Base-by-base conservation (phyloP, 2,329 filamentous ascomycete species). In the Pseudocercospora musae region DNA sequence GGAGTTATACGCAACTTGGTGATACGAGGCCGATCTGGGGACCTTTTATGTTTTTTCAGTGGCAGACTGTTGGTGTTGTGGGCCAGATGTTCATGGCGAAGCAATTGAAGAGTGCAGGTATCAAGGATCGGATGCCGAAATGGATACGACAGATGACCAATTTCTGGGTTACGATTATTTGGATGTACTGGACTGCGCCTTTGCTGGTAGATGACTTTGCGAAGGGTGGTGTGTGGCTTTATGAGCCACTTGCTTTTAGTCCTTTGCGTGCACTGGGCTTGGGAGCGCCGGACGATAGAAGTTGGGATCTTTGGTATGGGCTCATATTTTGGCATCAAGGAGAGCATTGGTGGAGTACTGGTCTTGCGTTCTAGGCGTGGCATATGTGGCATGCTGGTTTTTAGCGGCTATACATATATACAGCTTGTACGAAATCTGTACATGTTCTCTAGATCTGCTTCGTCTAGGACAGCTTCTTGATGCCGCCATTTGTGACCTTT, bases 191-290 rank as follows among this genome's bases (percentile, higher is more conserved):
- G 15, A 94, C 90, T 0, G 84, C 84, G 0, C 80, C 80, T 44
- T 74, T 87, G 37, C 81, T 96, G n/a, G 80, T 87, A 10, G 86
- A 96, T 72, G 93, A 97, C 71, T 87, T 96, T 73, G 84, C 88
- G 0, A 81, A 83, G 10, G 84, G 86, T 0, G 92, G 91, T 0
- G 71, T 96, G 0, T 96, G 90, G 90, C 76, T 96, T 13, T 86
- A 87, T 64, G 92, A 97, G 75, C 91, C 92, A 0, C 77, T 96
- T n/a, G 91, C 92, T 0, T 67, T 94, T 8, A 96, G 91, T 58
- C 72, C 83, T 0, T 72, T 92, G n/a, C 81, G 91, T 25, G 84
- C 82, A 1, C 33, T 93, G 15, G 88, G 89, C 0, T 79, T 88
- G 33, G 89, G 89, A 0, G 78, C 79, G 1, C 75, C 80, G 18